phyloP scores from a whole-genome alignment of 768 basidiomycete species.

The Suillus subaureus region DNA sequence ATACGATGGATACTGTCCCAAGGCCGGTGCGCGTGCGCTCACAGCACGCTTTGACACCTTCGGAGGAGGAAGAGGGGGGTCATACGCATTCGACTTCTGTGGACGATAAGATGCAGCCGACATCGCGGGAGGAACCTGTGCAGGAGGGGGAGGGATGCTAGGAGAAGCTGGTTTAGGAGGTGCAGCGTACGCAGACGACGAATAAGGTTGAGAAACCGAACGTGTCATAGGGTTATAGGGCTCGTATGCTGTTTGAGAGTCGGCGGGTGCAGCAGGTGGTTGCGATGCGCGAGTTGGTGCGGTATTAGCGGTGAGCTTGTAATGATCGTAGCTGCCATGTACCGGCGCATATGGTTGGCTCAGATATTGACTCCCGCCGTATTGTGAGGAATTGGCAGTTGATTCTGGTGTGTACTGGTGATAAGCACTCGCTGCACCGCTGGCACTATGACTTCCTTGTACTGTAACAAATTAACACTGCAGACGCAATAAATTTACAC shows the following conservation, averaged over 20 bases:
- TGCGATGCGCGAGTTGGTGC: conserved; percentile 27
- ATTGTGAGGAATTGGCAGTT: conserved; percentile 19
- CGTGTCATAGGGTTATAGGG: conserved; percentile 26
- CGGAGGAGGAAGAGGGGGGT: conserved; percentile 68
- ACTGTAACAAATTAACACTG: conserved; percentile 14
- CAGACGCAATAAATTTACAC: neutral
- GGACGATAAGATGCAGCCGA: conserved; percentile 57
- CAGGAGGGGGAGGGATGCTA: conserved; percentile 24
- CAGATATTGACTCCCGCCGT: conserved; percentile 18
- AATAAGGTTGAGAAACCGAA: conserved; percentile 29
- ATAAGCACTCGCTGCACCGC: conserved; percentile 18
- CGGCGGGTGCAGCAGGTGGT: conserved; percentile 19
- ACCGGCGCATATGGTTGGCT: conserved; percentile 18
- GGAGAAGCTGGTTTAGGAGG: conserved; percentile 19
- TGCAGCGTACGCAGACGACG: conserved; percentile 17
- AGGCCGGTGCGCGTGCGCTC: conserved; percentile 22
- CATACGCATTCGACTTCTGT: conserved; percentile 72
- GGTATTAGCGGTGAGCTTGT: conserved; percentile 32
- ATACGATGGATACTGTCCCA: conserved; percentile 10
- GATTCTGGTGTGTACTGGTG: conserved; percentile 28
- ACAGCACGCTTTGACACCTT: conserved; percentile 38
- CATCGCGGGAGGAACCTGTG: conserved; percentile 36
- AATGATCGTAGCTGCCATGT: conserved; percentile 35
- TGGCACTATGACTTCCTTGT: conserved; percentile 14
- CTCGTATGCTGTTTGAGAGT: conserved; percentile 32